Base-by-base conservation (phyloP, 495 filamentous ascomycete genomes). In the Podospora sp. region DNA sequence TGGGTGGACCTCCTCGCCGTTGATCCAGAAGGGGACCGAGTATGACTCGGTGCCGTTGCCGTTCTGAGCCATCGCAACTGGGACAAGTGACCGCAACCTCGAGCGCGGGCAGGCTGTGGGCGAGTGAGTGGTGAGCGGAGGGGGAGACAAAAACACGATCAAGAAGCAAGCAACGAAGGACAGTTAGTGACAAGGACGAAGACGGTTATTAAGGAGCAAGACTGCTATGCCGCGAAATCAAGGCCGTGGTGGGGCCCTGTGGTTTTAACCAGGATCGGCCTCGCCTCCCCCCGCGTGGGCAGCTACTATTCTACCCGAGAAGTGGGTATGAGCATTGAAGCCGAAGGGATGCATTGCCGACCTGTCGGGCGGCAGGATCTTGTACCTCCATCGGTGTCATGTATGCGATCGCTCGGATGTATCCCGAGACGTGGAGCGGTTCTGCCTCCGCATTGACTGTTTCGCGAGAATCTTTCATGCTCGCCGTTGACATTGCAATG, bases 1-100 rank as follows among this genome's bases (percentile, higher is more conserved):
- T 25, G 86, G 86, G 56, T 81, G 79, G 61, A 87, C 77, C 63
- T 91, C 88, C 73, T 90, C 82, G 77, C 89, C 89, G 68, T 89
- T 87, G 79, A 94, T 91, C 62, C 89, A 82, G 70, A 95, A 88
- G 49, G 92, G 92, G 22, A 91, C 78, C 1, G 75, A 76, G 68
- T 78, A 77, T 22, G 35, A 56, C 69, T 59, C 65, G 58, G 59
- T 49, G 25, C 62, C 51, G 51, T 57, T 29, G 50, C 33, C 21
- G 29, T 55, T 50, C 46, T 68, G 26, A 36, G 63, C 68, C 68
- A 71, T 75, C 65, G 29, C 27, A 61, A 24, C 40, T 63, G 55
- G 26, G 26, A 29, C 26, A 25, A 14, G 22, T 50, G 18, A 36
- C 57, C n/a, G 8, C 25, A 18, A 18, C 57, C 24, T 60, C 26